Base-by-base conservation (phyloP, 2,329 filamentous ascomycete species). In the Fusarium sp. region DNA sequence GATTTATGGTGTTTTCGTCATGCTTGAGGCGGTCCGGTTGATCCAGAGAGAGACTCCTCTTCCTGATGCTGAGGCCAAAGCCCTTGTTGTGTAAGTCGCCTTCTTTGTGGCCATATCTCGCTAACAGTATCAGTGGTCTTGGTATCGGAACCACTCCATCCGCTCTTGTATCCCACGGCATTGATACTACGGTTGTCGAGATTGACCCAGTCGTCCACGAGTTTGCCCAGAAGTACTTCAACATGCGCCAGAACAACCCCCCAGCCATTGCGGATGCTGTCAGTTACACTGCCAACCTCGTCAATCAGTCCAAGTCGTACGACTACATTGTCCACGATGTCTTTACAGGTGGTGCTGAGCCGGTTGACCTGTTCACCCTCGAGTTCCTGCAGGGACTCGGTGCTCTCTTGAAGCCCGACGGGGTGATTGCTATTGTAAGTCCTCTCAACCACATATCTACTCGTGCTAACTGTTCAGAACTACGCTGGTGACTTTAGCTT, bases 251-350 rank as follows among this genome's bases (percentile, higher is more conserved):
- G 25, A 94, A 96, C 76, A 94, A 97, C 83, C 94, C 90, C 0
- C 88, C 93, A n/a, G 89, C 94, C 63, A 92, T 98, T 72, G 90
- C 92, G 60, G 95, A 99, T 78, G 97, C 97, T 0, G 91, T 95
- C 4, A 84, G 85, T n/a, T 98, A 91, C 81, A 88, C 91, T 20
- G 82, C 86, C 54, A 79, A 83, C 62, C 80, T 88, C 57, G 85
- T 85, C 64, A 79, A 83, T 60, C 76, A 83, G 31, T 77, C 85
- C 9, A 81, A 86, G 56, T 86, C 86, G 31, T 99, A 93, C 81
- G 93, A 98, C 84, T 98, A 98, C 85, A 97, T 99, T 79, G 89
- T 99, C 63, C 97, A 99, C 82, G 97, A 99, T 77, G 97, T 99
- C 27, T 99, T 99, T 82, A 99, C 97, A 1, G 97, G 97, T 27